Evolutionary conservation across 73 alveolate species (phyloP), one percentile per base, ranked within the genome.

Genomic region (Paramecium primaurelia): DNA sequence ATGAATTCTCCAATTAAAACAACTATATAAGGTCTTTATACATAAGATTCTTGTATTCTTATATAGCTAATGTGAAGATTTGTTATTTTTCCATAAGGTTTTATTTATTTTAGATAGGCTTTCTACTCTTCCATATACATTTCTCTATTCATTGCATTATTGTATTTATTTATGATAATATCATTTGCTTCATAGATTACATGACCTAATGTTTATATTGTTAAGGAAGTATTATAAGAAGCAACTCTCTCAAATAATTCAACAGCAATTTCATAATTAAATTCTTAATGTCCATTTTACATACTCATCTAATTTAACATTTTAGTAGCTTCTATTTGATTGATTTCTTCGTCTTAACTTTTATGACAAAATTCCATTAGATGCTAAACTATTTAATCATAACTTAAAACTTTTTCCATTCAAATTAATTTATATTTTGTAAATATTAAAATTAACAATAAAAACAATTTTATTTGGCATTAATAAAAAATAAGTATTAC

Each of bases 191-290:
- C 91, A 12, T 12, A 26, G 12, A 80, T 32, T 14, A 49, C 91
- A 20, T 26, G 20, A 44, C 69, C 77, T 44, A 80, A 26, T 6
- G 42, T 28, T 16, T 42, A 20, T 1, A 80, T 80, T 14, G 34
- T 20, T 18, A 80, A 26, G 0, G 22, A 30, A 2, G 36, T 14
- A 14, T 80, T 32, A 11, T 45, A 45, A 40, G 47, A 80, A 11
- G 26, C 47, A 44, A 80, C 58, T 4, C 91, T 40, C 8, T 80
- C 91, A 80, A 80, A 80, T 18, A 80, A 26, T 49, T 80, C 91
- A 80, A 80, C 91, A 4, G 91, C 91, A 18, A 80, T 45, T 38
- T 80, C 91, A 80, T 80, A 80, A 80, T 49, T 80, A 36, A 80
- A 80, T 80, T 80, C 91, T 16, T 34, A 10, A 44, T 42, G 58